Conservation (phyloP, 179 eudicot species). For the Beta corolliflora region DNA sequence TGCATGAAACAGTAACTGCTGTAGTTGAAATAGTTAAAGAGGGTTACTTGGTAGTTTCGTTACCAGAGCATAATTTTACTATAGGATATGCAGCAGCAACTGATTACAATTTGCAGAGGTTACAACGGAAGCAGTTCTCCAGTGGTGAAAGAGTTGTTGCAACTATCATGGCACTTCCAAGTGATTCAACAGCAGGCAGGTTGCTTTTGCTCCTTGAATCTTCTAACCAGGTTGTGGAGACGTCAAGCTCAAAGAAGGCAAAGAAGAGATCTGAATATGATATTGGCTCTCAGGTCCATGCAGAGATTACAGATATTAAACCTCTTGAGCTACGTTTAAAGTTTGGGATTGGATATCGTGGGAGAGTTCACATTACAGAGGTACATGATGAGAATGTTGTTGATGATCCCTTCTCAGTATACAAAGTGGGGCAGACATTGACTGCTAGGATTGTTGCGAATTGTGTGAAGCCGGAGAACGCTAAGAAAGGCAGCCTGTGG, state of each 20-base stretch:
- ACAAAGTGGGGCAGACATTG: slow-evolving; percentile 76
- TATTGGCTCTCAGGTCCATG: slow-evolving; percentile 77
- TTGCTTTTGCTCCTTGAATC: slow-evolving; percentile 78
- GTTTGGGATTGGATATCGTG: slow-evolving; percentile 81
- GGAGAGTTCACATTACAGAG: slow-evolving; percentile 91
- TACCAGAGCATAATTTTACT: slow-evolving; percentile 62
- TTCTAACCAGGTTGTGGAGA: slow-evolving; percentile 47
- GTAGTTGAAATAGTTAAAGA: slow-evolving; percentile 86
- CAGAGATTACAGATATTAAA: slow-evolving; percentile 86
- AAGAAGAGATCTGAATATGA: slow-evolving; percentile 67
- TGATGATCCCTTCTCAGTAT: slow-evolving; percentile 65
- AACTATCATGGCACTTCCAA: slow-evolving; percentile 76
- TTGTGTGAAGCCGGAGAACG: slow-evolving; percentile 40
- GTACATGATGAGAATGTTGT: slow-evolving; percentile 52
- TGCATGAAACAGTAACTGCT: slow-evolving; percentile 65
- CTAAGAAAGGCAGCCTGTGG: slow-evolving; percentile 53
- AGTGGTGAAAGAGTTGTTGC: slow-evolving; percentile 74
- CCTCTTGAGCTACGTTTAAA: slow-evolving; percentile 83
- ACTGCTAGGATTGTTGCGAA: slow-evolving; percentile 73
- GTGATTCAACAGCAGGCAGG: slow-evolving; percentile 68
- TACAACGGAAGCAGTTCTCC: slow-evolving; percentile 54
- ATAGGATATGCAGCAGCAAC: slow-evolving; percentile 68
- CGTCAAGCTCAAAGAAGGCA: slow-evolving; percentile 74
- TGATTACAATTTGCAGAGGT: slow-evolving; percentile 86
- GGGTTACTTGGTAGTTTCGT: slow-evolving; percentile 80